Evolutionary conservation across 129 eudicot species (phyloP).

Genomic region (Tagetes erecta): DNA sequence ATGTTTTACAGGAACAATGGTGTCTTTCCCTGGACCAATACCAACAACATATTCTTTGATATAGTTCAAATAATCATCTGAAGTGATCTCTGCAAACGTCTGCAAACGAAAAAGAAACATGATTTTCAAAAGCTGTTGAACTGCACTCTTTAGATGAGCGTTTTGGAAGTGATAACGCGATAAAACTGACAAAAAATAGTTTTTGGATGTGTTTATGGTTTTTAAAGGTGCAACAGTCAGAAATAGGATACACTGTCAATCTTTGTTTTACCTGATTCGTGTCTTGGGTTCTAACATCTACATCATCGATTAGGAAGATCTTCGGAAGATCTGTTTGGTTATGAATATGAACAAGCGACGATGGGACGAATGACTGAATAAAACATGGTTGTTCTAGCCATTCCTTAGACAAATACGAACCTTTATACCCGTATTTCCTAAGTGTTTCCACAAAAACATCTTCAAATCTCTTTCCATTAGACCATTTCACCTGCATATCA

Average conservation of each 20-base stretch:
- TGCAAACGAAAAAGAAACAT: slow-evolving; percentile 27
- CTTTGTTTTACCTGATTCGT: slow-evolving; percentile 72
- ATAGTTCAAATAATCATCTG: slow-evolving; percentile 72
- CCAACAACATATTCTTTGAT: slow-evolving; percentile 87
- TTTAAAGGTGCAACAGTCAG: too few species aligned
- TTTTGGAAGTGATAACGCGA: not conserved
- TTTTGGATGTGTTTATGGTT: too few species aligned
- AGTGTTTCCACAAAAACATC: slow-evolving; percentile 82
- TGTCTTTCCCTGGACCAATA: slow-evolving; percentile 91
- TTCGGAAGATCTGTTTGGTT: slow-evolving; percentile 87
- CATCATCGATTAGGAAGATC: slow-evolving; percentile 71
- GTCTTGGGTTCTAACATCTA: slow-evolving; percentile 59
- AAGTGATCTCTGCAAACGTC: slow-evolving; percentile 83
- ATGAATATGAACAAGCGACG: slow-evolving; percentile 71
- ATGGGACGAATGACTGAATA: slow-evolving; percentile 91
- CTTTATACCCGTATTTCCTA: slow-evolving; percentile 73
- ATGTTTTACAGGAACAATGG: slow-evolving; percentile 49
- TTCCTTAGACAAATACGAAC: slow-evolving; percentile 78
- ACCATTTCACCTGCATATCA: slow-evolving; percentile 75
- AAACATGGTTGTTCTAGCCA: slow-evolving; percentile 90
- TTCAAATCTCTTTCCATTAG: slow-evolving; percentile 78
- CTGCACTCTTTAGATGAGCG: not conserved
- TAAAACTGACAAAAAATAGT: not conserved
- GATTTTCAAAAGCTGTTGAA: not conserved
- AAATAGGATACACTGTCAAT: not conserved